Evolutionary conservation across 2,329 filamentous ascomycete species (phyloP).

Genomic region (Alternaria ethzedia): DNA sequence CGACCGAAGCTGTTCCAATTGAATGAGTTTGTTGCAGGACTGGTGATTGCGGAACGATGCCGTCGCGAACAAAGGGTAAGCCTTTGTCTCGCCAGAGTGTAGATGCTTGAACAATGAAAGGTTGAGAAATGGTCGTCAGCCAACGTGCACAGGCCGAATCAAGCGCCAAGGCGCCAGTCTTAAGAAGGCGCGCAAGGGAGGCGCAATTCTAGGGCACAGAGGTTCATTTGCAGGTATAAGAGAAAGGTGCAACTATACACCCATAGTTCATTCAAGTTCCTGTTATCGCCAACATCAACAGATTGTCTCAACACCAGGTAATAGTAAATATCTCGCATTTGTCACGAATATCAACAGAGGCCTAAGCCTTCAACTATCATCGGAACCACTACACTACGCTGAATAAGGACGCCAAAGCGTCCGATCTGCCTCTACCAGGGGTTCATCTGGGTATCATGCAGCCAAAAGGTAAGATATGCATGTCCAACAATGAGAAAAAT

Average conservation of each 20-base stretch:
- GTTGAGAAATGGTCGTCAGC: conserved; percentile 5
- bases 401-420: conserved; percentile 10
- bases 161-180: conserved; percentile 13
- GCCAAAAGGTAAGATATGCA: conserved; percentile 22
- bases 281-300: not conserved
- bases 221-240: not conserved
- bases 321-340: not conserved
- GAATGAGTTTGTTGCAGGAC: not conserved
- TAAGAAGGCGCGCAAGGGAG: conserved; percentile 8
- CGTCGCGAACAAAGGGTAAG: not conserved
- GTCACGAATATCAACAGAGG: conserved; percentile 12
- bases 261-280: not conserved
- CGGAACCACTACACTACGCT: conserved; percentile 3
- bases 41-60: not conserved
- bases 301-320: not conserved
- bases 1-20: not conserved
- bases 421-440: conserved; percentile 13
- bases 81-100: not conserved
- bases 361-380: conserved; percentile 9
- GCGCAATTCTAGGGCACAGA: not conserved
- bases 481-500: conserved; percentile 18
- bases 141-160: conserved; percentile 4
- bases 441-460: conserved; percentile 40
- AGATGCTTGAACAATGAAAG: not conserved
- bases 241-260: not conserved